Evolutionary conservation across 352 stramenopile genomes (phyloP), one percentile per base, ranked within the genome.

Genomic region (Pythium pyrilobum): DNA sequence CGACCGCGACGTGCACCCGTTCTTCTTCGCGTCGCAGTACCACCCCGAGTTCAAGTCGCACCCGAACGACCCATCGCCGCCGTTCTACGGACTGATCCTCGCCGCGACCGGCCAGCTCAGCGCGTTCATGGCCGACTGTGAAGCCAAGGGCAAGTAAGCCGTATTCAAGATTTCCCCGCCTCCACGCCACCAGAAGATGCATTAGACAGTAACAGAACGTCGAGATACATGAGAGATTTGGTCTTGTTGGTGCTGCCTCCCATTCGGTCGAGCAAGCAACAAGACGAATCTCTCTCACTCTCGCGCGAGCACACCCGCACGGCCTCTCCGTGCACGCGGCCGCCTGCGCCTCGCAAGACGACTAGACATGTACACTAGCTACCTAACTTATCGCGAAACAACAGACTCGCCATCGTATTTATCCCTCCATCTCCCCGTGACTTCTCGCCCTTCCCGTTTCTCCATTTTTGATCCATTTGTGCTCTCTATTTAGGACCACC

Each of bases 11-110:
- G 70, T 87, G 41, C 98, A 99, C 80, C 97, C 97, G 28, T 99
- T 98, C 80, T 99, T 98, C 82, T 97, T 99, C 42, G 98, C 94
- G 21, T 94, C 87, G 59, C 97, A 99, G 81, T 99, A 99, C 76
- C 97, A 99, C 82, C 97, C 97, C 21, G 97, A 99, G 76, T 99
- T 99, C 75, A 97, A 98, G 74, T 97, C 86, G 44, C 79, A 97
- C 56, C 97, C 97, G 51, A 86, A 96, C 44, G 83, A 92, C 44
- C 97, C 97, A 13, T 98, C 92, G 58, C 97, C 97, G 49, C 96
- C 97, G 27, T 99, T 99, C 80, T 72, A 98, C 62, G 97, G 96
- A 20, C 72, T 99, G 9, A 79, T 99, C 58, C 63, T 98, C 41
- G 91, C 92, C 18, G 87, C 91, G 31, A 91, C 80, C 15, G 79